Evolutionary conservation across 768 basidiomycete species (phyloP), one percentile per base, ranked within the genome.

Genomic region (Cubamyces lactineus): DNA sequence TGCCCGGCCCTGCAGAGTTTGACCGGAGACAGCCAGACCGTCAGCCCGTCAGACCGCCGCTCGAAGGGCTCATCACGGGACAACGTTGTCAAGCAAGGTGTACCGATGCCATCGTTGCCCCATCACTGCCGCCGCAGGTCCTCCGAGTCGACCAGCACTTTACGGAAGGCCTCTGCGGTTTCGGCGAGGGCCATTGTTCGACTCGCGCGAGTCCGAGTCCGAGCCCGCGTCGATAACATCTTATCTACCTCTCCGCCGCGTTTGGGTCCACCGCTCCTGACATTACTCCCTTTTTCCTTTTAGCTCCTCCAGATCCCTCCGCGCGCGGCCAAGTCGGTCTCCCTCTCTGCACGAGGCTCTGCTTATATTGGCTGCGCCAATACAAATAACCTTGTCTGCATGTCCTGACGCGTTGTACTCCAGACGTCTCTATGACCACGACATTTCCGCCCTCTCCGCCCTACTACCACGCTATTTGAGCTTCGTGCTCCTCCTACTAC

Each of bases 261-360:
- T 52, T 57, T 53, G 56, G 21, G 28, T 30, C 28, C 28, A 30
- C 28, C 28, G 50, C 57, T 66, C 64, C 57, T 60, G 61, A 70
- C 67, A 67, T 65, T 56, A 52, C 41, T 45, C 63, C 56, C 28
- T 30, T 30, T 30, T 53, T 56, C 61, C 67, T 41, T 66, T 64
- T 66, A 68, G 68, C 66, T 65, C 66, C 63, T 60, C 67, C 57
- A 68, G 68, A 66, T 65, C 66, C 63, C 58, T 65, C 57, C 56
- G 57, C 64, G 49, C 50, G 57, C 63, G 50, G 66, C 67, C 61
- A 59, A 65, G 61, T 67, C 54, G 66, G 67, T 61, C 65, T 13
- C 64, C 59, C 63, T 61, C 57, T 63, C 55, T 57, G 60, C 70
- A 67, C 68, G 67, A 65, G 67, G 66, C 69, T 47, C 30, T 26